A percentile compares a stretch with the other conserved stretches of the same genome.
phyloP scores from a whole-genome alignment of 1,284 basidiomycete species.

The Cryptococcus hybrid region DNA sequence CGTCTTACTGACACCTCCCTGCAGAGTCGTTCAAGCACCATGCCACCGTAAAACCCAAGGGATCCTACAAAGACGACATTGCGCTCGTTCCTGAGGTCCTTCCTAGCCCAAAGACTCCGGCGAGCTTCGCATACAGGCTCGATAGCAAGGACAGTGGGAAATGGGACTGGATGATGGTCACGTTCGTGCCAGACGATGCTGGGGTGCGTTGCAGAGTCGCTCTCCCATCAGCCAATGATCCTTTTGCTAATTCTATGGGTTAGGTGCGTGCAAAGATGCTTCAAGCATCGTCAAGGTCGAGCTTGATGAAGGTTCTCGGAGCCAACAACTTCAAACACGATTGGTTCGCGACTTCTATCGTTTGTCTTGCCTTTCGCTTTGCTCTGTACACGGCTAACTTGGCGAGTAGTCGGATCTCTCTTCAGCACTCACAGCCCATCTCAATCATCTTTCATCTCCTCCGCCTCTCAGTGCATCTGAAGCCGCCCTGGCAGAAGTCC shows the following conservation, averaged over 20 bases:
- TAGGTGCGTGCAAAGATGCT: conserved; percentile 68
- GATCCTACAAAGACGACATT: conserved; percentile 43
- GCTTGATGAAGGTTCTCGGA: conserved; percentile 71
- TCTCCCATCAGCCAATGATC: no score
- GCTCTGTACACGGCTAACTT: not conserved
- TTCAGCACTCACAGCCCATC: conserved; percentile 67
- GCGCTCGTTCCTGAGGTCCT: conserved; percentile 34
- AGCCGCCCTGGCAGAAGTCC: conserved; percentile 71
- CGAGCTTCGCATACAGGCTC: conserved; percentile 46
- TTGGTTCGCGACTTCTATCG: conserved; percentile 75
- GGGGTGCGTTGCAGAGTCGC: conserved; percentile 27
- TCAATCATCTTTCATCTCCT: conserved; percentile 67
- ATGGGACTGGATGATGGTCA: conserved; percentile 51
- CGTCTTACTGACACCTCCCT: conserved; percentile 15
- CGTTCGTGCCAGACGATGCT: conserved; percentile 50
- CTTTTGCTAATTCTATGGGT: not conserved
- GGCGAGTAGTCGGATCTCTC: conserved; percentile 47
- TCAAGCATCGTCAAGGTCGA: conserved; percentile 77
- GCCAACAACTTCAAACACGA: conserved; percentile 72
- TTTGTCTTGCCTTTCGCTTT: conserved; percentile 47
- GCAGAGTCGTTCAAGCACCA: conserved; percentile 40
- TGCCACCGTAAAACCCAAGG: conserved; percentile 31
- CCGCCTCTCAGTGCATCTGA: conserved; percentile 77
- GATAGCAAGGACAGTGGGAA: conserved; percentile 38
- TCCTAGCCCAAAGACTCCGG: conserved; percentile 42